Evolutionary conservation across 140 eudicot species (phyloP).

Genomic region (Erigeron philadelphicus): DNA sequence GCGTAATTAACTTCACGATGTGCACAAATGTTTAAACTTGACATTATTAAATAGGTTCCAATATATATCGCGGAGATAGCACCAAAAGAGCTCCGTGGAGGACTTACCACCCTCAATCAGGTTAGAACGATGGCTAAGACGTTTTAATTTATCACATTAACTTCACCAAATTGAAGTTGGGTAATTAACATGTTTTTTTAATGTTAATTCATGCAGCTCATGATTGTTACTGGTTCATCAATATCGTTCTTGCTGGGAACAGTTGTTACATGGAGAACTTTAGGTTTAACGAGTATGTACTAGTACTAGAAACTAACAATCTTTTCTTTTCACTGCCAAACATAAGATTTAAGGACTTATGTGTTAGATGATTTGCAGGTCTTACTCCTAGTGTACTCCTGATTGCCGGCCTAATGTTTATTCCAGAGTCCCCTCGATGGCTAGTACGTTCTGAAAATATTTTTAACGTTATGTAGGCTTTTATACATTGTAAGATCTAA

Average conservation of each 20-base stretch:
- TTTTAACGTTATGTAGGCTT: background rate
- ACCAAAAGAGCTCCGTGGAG: slow-evolving; percentile 81
- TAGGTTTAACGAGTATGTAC: slow-evolving; percentile 66
- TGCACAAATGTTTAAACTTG: slow-evolving; percentile 7
- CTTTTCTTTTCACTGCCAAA: slow-evolving; percentile 16
- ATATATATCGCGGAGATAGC: slow-evolving; percentile 72
- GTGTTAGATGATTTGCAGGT: slow-evolving; percentile 33
- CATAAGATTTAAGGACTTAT: slow-evolving; percentile 10
- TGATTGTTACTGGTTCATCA: slow-evolving; percentile 72
- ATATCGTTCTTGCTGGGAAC: slow-evolving; percentile 59
- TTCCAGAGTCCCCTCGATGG: slow-evolving; percentile 97
- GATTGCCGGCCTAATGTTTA: slow-evolving; percentile 57
- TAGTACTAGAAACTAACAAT: background rate
- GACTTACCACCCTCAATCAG: slow-evolving; percentile 72
- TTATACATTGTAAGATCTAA: background rate
- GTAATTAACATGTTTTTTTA: background rate
- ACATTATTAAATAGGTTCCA: slow-evolving; percentile 49
- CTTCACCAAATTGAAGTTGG: background rate
- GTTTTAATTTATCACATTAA: background rate
- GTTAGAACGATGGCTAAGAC: slow-evolving; percentile 21
- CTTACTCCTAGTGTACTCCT: slow-evolving; percentile 50
- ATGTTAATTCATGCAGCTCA: slow-evolving; percentile 42
- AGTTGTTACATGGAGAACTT: slow-evolving; percentile 63
- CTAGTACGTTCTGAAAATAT: slow-evolving; percentile 46
- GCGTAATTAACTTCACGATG: background rate